phyloP scores from a whole-genome alignment of 1,139 yeast genomes.

The Magnusiomyces clavatus region DNA sequence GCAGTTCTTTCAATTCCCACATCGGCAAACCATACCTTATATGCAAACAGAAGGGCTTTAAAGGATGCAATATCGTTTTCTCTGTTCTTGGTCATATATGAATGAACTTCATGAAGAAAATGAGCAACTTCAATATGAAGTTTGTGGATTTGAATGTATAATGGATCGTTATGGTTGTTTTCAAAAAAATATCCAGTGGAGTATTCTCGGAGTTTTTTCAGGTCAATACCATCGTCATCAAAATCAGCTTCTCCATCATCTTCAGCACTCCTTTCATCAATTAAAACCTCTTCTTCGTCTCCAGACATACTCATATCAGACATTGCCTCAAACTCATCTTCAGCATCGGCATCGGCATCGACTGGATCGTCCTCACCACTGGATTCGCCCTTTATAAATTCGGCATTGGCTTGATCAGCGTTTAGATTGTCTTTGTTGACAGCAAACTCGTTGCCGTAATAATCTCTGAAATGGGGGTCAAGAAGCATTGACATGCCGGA shows the following conservation, averaged over 20 bases:
- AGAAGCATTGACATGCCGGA: constrained; percentile 73
- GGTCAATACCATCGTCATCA: constrained; percentile 27
- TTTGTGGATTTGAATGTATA: constrained; percentile 55
- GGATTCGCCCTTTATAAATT: constrained; percentile 2
- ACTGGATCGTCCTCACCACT: constrained; percentile 14
- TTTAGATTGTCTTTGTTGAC: constrained; percentile 3
- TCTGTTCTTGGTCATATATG: constrained; percentile 42
- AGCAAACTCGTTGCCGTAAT: constrained; percentile 18
- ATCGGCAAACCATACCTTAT: constrained; percentile 78
- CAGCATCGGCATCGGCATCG: constrained; percentile 9
- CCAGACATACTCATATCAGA: constrained; percentile 11
- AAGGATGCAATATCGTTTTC: constrained; percentile 66
- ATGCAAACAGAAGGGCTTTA: constrained; percentile 55
- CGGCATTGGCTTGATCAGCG: neutral
- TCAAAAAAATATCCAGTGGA: constrained; percentile 43
- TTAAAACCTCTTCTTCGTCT: constrained; percentile 17
- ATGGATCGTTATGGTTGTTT: constrained; percentile 33
- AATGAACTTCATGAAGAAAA: constrained; percentile 53
- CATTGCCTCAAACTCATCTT: constrained; percentile 8
- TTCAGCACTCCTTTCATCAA: constrained; percentile 35
- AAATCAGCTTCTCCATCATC: constrained; percentile 31
- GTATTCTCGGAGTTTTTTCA: constrained; percentile 29
- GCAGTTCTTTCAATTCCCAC: constrained; percentile 69
- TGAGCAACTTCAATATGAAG: constrained; percentile 58
- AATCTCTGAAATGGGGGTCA: constrained; percentile 48